These are phyloP conservation scores for Fusarium cicatricum DNA, from an alignment of 2,329 filamentous ascomycete species.

Conservation along the genomic window DNA sequence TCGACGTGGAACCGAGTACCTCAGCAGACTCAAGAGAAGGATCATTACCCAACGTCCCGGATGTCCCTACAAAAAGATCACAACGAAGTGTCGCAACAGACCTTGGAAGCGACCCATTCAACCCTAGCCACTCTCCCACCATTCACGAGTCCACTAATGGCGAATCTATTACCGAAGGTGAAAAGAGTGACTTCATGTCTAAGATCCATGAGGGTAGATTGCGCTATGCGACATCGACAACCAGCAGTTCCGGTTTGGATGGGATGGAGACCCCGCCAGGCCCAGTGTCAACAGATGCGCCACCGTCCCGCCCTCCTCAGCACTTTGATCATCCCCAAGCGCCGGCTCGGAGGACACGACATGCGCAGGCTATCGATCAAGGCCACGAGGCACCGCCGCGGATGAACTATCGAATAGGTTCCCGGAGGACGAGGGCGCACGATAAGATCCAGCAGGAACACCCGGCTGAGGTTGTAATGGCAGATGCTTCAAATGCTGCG, in stretches of 20 bases:
- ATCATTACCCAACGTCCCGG: conserved; percentile 46
- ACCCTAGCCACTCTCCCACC: conserved; percentile 52
- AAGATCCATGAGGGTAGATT: conserved; percentile 63
- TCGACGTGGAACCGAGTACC: conserved; percentile 49
- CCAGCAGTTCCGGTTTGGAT: conserved; percentile 56
- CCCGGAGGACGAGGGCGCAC: conserved; percentile 53
- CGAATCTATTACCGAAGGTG: conserved; percentile 51
- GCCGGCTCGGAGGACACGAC: conserved; percentile 61
- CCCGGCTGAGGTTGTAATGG: conserved; percentile 50
- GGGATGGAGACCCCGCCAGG: conserved; percentile 68
- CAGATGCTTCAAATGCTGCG: conserved; percentile 52
- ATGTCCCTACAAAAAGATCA: conserved; percentile 54
- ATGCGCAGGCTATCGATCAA: conserved; percentile 60
- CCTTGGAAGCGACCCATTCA: conserved; percentile 60
- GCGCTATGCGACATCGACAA: conserved; percentile 52
- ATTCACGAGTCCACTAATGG: conserved; percentile 54
- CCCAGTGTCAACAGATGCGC: conserved; percentile 34
- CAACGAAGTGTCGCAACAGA: conserved; percentile 50
- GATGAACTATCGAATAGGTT: conserved; percentile 65
- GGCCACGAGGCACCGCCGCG: conserved; percentile 68
- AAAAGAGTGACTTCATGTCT: conserved; percentile 64
- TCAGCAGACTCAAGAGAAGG: conserved; percentile 49
- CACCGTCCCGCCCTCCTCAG: conserved; percentile 36
- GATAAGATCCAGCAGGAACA: conserved; percentile 47
- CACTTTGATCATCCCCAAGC: conserved; percentile 60